Conservation (phyloP, 1,139 yeast species). For the Zygosaccharomyces sapae region DNA sequence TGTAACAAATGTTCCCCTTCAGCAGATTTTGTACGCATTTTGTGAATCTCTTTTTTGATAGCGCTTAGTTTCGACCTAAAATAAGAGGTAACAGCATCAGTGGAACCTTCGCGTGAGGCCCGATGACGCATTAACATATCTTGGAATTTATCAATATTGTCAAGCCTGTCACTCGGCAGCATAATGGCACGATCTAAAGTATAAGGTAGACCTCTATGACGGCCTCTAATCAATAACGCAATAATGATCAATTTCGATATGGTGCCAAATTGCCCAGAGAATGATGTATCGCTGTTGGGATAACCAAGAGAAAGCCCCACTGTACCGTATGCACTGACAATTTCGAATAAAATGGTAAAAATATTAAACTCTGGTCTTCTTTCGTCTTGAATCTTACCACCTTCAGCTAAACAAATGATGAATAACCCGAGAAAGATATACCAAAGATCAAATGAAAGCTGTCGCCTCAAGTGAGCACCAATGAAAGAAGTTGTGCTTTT, state of each 20-base stretch:
- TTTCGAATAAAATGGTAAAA: constrained; percentile 76
- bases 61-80: constrained; percentile 15
- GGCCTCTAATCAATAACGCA: constrained; percentile 88
- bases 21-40: constrained; percentile 5
- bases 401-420: constrained; percentile 81
- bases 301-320: constrained; percentile 89
- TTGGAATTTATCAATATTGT: constrained; percentile 62
- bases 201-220: constrained; percentile 96
- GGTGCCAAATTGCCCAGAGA: constrained; percentile 65
- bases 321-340: constrained; percentile 93
- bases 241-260: constrained; percentile 80
- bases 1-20: constrained; percentile 9
- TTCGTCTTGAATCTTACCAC: constrained; percentile 48
- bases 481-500: constrained; percentile 49
- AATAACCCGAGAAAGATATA: constrained; percentile 82
- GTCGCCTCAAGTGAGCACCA: constrained; percentile 86
- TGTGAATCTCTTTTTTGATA: constrained; percentile 10
- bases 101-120: constrained; percentile 6
- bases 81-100: constrained; percentile 24
- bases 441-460: constrained; percentile 93
- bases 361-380: constrained; percentile 53
- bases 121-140: constrained; percentile 38
- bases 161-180: constrained; percentile 70
- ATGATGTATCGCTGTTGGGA: constrained; percentile 61
- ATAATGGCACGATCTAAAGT: constrained; percentile 90